A percentile compares a stretch with the other conserved stretches of the same genome.
These are phyloP conservation scores for Pseudomassariella vexata DNA, from an alignment of 2,329 filamentous ascomycete genomes.

Conservation along the genomic window DNA sequence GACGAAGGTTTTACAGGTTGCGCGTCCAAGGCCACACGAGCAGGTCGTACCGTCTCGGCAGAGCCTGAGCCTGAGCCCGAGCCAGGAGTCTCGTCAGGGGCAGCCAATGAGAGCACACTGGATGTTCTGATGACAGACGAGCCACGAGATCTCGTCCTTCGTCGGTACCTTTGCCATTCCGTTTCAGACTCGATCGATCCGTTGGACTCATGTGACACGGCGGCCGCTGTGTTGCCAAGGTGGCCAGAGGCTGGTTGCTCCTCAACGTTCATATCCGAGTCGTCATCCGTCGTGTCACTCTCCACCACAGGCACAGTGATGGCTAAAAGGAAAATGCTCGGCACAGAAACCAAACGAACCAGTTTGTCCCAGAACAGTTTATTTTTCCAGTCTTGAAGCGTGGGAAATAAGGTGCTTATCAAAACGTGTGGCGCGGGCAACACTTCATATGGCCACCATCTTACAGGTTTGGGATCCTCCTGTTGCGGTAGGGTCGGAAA, in stretches of 20 bases:
- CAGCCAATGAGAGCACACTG: slow-evolving; percentile 8
- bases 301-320: slow-evolving; percentile 91
- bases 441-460: slow-evolving; percentile 76
- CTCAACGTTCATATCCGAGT: slow-evolving; percentile 28
- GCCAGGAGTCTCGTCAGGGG: slow-evolving; percentile 4
- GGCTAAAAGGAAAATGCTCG: slow-evolving; percentile 83
- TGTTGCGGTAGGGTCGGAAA: slow-evolving; percentile 37
- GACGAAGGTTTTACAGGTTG: slow-evolving; percentile 16
- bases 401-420: slow-evolving; percentile 75
- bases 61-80: not conserved
- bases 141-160: slow-evolving; percentile 33
- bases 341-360: slow-evolving; percentile 76
- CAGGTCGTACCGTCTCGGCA: slow-evolving; percentile 1
- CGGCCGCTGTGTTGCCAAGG: slow-evolving; percentile 24
- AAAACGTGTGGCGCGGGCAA: slow-evolving; percentile 70
- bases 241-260: slow-evolving; percentile 22
- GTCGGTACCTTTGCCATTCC: slow-evolving; percentile 55
- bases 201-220: slow-evolving; percentile 28
- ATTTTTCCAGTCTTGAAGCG: slow-evolving; percentile 71
- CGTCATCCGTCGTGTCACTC: slow-evolving; percentile 50
- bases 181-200: slow-evolving; percentile 35
- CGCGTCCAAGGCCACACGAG: slow-evolving; percentile 6
- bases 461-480: slow-evolving; percentile 42
- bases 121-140: slow-evolving; percentile 11
- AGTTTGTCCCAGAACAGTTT: slow-evolving; percentile 84